Conservation (phyloP, 176 grass and related monocot species). For the Cenchrus americanus region DNA sequence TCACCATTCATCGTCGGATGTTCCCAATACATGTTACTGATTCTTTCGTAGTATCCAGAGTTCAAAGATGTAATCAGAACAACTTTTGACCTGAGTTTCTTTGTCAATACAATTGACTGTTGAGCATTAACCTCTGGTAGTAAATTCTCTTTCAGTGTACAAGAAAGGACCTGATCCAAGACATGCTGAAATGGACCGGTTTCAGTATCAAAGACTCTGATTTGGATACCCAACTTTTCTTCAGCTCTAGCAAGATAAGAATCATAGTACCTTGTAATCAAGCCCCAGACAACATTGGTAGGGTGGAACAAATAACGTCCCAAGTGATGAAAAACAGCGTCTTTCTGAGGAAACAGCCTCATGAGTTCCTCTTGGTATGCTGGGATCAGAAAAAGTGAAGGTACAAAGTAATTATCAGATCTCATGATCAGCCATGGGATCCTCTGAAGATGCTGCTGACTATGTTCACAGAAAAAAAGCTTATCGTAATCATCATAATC, state of each 20-base stretch:
- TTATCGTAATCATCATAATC: slow-evolving; percentile 62
- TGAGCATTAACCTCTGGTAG: slow-evolving; percentile 54
- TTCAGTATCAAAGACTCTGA: slow-evolving; percentile 72
- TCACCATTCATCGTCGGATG: slow-evolving; percentile 64
- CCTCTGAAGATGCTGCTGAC: slow-evolving; percentile 53
- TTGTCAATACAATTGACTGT: slow-evolving; percentile 32
- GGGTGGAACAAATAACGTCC: slow-evolving; percentile 78
- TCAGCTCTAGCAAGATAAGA: slow-evolving; percentile 78
- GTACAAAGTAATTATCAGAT: slow-evolving; percentile 72
- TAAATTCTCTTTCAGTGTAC: slow-evolving; percentile 65
- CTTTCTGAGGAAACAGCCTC: slow-evolving; percentile 60
- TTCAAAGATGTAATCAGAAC: slow-evolving; percentile 84
- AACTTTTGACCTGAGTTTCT: slow-evolving; percentile 54
- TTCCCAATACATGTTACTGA: slow-evolving; percentile 93
- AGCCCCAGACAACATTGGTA: slow-evolving; percentile 67
- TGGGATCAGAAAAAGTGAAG: slow-evolving; percentile 69
- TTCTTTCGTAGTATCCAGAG: slow-evolving; percentile 70
- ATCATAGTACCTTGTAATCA: slow-evolving; percentile 73
- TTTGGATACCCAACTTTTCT: slow-evolving; percentile 82
- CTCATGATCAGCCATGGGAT: slow-evolving; percentile 60
- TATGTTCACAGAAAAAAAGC: slow-evolving; percentile 69
- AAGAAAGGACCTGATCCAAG: slow-evolving; percentile 85
- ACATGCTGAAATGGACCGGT: slow-evolving; percentile 75
- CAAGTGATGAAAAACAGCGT: slow-evolving; percentile 65
- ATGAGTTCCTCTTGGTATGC: slow-evolving; percentile 56